Conservation (phyloP, 2,329 filamentous ascomycete genomes). For the Ampelomyces quisqualis region DNA sequence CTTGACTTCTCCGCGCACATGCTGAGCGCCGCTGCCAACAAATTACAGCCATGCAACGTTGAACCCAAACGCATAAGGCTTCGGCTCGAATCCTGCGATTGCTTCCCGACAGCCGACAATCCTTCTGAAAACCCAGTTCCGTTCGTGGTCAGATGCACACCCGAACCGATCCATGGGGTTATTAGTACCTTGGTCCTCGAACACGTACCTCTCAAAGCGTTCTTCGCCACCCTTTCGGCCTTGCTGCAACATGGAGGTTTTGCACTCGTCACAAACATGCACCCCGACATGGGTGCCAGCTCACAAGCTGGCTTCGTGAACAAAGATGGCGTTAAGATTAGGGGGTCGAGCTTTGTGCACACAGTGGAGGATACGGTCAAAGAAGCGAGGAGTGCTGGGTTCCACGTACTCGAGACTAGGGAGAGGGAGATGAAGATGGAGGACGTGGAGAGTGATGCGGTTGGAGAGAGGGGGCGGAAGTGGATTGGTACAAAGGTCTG, state of each 20-base stretch:
- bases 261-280: slow-evolving; percentile 68
- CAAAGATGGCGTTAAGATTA: slow-evolving; percentile 54
- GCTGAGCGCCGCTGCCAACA: slow-evolving; percentile 54
- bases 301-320: slow-evolving; percentile 65
- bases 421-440: slow-evolving; percentile 35
- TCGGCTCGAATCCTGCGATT: slow-evolving; percentile 30
- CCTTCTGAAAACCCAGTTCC: slow-evolving; percentile 25
- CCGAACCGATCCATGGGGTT: slow-evolving; percentile 51
- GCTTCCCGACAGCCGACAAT: slow-evolving; percentile 27
- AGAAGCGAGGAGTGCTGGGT: slow-evolving; percentile 46
- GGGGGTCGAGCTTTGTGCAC: slow-evolving; percentile 61
- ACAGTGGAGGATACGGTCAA: slow-evolving; percentile 53
- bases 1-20: slow-evolving; percentile 60
- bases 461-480: slow-evolving; percentile 42
- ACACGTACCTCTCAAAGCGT: slow-evolving; percentile 56
- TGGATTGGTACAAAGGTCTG: slow-evolving; percentile 46
- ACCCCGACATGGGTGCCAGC: slow-evolving; percentile 61
- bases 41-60: slow-evolving; percentile 27
- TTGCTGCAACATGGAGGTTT: slow-evolving; percentile 50
- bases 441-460: slow-evolving; percentile 33
- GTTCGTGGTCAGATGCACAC: slow-evolving; percentile 8
- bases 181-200: slow-evolving; percentile 66
- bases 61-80: slow-evolving; percentile 1
- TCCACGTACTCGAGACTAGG: slow-evolving; percentile 29
- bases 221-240: slow-evolving; percentile 53